These are phyloP conservation scores for Aspergillus sergii DNA, from an alignment of 2,329 filamentous ascomycete genomes.

Conservation along the genomic window DNA sequence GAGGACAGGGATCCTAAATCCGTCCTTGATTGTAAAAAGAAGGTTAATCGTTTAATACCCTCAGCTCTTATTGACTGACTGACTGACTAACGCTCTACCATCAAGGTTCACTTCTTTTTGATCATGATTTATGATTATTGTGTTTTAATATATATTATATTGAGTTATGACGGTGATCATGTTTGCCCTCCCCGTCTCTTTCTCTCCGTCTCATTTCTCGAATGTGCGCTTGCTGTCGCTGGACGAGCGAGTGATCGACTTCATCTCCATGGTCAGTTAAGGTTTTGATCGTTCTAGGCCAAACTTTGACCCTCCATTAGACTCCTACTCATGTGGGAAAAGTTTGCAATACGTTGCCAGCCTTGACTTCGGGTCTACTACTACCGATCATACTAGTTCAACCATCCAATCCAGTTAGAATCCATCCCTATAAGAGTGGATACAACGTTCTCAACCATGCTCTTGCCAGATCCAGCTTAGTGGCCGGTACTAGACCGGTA, in stretches of 20 bases:
- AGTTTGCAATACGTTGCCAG: not conserved
- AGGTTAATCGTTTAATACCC: not conserved
- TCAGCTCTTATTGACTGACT: not conserved
- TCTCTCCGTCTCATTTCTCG: no score
- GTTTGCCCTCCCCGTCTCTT: not conserved
- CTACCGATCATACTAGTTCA: not conserved
- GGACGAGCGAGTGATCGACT: not conserved
- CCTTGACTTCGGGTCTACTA: not conserved
- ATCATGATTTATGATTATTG: not conserved
- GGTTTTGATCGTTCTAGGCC: not conserved
- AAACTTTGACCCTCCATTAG: not conserved
- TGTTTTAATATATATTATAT: not conserved
- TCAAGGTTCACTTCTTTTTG: no score
- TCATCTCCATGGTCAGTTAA: not conserved
- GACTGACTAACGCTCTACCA: not conserved
- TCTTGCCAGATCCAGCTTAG: not conserved
- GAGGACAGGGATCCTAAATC: not conserved
- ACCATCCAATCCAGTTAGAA: not conserved
- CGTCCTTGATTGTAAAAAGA: not conserved
- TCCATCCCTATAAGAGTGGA: not conserved
- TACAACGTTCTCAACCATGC: not conserved
- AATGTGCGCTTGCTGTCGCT: not conserved
- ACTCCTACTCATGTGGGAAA: constrained; percentile 1
- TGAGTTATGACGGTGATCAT: not conserved
- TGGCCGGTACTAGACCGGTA: constrained; percentile 1